phyloP scores from a whole-genome alignment of 495 filamentous ascomycete species.

The Aspergillus heteromorphus region DNA sequence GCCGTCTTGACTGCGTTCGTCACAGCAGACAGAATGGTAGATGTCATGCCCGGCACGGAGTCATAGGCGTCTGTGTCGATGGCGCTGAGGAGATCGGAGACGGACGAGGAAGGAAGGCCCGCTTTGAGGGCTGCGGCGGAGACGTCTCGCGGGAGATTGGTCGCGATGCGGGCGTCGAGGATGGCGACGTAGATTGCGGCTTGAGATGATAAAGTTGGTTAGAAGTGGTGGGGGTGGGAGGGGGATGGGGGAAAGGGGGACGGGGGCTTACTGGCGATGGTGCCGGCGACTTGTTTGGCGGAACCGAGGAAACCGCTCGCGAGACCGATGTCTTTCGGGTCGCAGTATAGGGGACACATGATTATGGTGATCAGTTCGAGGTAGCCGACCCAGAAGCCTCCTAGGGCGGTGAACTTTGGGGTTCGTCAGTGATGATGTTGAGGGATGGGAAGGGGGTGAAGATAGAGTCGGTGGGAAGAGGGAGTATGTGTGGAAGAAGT shows the following conservation, averaged over 20 bases:
- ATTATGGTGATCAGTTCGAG: slow-evolving; percentile 30
- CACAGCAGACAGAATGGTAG: slow-evolving; percentile 29
- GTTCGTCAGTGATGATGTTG: too few relatives aligned
- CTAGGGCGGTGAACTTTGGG: slow-evolving; percentile 29
- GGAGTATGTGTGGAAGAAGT: slow-evolving; percentile 6
- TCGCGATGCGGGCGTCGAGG: slow-evolving; percentile 34
- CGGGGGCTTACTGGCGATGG: slow-evolving; percentile 20
- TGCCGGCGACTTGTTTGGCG: slow-evolving; percentile 18
- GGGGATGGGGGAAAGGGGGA: too few relatives aligned
- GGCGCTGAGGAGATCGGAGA: slow-evolving; percentile 33
- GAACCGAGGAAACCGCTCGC: slow-evolving; percentile 40
- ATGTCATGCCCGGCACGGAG: slow-evolving; percentile 37
- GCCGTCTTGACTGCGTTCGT: slow-evolving; percentile 29
- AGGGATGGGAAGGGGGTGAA: too few relatives aligned
- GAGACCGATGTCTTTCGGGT: slow-evolving; percentile 42
- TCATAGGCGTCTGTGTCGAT: slow-evolving; percentile 23
- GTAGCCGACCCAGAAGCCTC: slow-evolving; percentile 29
- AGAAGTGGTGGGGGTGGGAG: not conserved
- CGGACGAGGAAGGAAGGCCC: slow-evolving; percentile 36
- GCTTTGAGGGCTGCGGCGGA: slow-evolving; percentile 33
- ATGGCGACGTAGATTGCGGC: slow-evolving; percentile 45
- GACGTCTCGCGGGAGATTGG: slow-evolving; percentile 34
- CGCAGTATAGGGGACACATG: slow-evolving; percentile 22
- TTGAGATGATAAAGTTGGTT: not conserved
- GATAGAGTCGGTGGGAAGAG: not conserved